Evolutionary conservation across 202 grass and related monocot species (phyloP).

Genomic region (Cymbopogon flexuosus): DNA sequence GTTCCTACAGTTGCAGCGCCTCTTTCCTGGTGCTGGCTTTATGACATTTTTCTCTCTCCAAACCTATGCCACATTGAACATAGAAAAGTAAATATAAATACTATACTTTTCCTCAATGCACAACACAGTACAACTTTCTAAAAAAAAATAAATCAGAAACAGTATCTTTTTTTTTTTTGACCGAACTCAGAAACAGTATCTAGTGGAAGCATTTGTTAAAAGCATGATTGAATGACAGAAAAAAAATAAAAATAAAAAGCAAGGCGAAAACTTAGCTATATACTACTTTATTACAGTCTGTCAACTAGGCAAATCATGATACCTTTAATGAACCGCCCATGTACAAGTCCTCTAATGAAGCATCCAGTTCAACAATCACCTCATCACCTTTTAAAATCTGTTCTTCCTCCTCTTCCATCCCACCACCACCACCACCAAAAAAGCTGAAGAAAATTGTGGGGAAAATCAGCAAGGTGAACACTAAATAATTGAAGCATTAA

Average conservation of each 20-base stretch:
- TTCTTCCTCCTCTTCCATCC: conserved; percentile 86
- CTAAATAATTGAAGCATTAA: not conserved
- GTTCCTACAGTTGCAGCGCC: conserved; percentile 83
- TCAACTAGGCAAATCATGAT: conserved; percentile 20
- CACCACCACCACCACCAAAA: conserved; percentile 72
- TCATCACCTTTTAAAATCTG: conserved; percentile 85
- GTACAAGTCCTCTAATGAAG: conserved; percentile 90
- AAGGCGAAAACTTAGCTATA: not conserved
- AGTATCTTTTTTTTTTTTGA: too few relatives aligned
- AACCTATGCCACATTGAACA: conserved; percentile 42
- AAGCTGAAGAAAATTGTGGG: conserved; percentile 55
- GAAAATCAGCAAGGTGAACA: conserved; percentile 14
- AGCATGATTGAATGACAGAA: not conserved
- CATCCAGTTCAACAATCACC: conserved; percentile 93
- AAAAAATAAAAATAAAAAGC: not conserved
- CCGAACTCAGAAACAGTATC: not conserved
- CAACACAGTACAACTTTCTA: not conserved
- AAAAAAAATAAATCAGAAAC: not conserved
- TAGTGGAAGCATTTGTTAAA: not conserved
- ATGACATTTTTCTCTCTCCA: conserved; percentile 97
- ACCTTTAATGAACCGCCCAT: conserved; percentile 97
- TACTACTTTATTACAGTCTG: not conserved
- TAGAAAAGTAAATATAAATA: not conserved
- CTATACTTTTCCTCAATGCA: not conserved
- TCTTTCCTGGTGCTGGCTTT: conserved; percentile 85